phyloP scores from a whole-genome alignment of 2,329 filamentous ascomycete genomes.

The Aureobasidium sp. region DNA sequence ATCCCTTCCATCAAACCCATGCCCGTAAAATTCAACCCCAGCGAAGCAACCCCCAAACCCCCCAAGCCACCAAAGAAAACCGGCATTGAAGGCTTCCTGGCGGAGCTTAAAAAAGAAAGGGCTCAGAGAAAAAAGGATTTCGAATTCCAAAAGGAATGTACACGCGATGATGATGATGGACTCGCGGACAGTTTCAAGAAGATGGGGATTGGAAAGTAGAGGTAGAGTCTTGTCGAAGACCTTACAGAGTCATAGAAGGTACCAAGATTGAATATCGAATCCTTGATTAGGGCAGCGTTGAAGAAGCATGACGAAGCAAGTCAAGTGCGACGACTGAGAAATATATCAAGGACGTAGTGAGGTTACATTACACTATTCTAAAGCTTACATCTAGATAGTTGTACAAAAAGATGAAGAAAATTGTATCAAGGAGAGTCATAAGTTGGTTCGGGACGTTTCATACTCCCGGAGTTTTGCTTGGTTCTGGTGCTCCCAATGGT shows the following conservation, averaged over 20 bases:
- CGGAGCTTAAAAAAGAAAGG: background rate
- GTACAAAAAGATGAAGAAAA: background rate
- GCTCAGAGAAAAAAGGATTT: background rate
- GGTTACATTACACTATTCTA: conserved; percentile 1
- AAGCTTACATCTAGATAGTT: background rate
- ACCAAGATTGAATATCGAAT: no score
- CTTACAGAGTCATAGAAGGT: no score
- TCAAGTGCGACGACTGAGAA: no score
- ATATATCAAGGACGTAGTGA: background rate
- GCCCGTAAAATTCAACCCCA: background rate
- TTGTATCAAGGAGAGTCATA: conserved; percentile 4
- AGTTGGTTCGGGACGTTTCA: conserved; percentile 3
- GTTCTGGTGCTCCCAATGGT: background rate
- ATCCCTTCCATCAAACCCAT: background rate
- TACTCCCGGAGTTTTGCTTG: conserved; percentile 1
- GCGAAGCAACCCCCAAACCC: background rate
- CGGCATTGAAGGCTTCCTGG: background rate
- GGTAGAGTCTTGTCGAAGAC: no score
- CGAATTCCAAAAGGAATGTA: background rate
- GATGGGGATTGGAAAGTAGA: background rate
- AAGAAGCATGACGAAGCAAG: no score
- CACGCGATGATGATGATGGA: background rate
- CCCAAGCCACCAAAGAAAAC: background rate
- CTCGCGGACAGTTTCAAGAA: background rate
- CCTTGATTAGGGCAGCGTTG: no score